Conservation (phyloP, 1,139 yeast genomes). For the Yamadazyma mexicana region DNA sequence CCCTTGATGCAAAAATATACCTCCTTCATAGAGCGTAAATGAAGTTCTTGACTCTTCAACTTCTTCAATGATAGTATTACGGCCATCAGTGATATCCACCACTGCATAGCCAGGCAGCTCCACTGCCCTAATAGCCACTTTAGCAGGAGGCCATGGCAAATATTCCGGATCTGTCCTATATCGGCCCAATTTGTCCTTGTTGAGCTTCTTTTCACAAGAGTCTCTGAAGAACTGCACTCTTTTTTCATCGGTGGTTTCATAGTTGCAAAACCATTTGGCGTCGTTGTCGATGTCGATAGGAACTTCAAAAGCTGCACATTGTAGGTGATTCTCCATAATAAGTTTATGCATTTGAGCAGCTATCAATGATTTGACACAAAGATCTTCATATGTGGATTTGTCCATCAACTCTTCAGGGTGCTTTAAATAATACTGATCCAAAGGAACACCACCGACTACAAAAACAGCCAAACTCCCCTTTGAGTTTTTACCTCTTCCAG, state of each 20-base stretch:
- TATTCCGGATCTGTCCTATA: constrained; percentile 61
- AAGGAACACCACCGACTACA: constrained; percentile 82
- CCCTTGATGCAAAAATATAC: constrained; percentile 92
- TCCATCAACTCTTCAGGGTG: constrained; percentile 66
- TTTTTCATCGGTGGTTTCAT: constrained; percentile 31
- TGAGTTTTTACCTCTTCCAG: constrained; percentile 82
- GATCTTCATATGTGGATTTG: constrained; percentile 39
- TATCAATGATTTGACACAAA: constrained; percentile 41
- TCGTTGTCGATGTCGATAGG: constrained; percentile 62
- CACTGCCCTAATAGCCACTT: constrained; percentile 76
- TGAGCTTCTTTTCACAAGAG: constrained; percentile 45
- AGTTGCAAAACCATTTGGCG: constrained; percentile 49
- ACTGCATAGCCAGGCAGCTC: constrained; percentile 83
- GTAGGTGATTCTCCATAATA: constrained; percentile 77
- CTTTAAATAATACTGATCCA: constrained; percentile 79
- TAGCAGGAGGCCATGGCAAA: constrained; percentile 77
- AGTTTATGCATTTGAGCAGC: constrained; percentile 35
- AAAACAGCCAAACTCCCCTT: constrained; percentile 64
- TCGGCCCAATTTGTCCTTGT: constrained; percentile 50
- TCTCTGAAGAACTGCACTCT: constrained; percentile 34
- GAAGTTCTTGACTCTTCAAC: constrained; percentile 89
- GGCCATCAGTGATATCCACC: constrained; percentile 76
- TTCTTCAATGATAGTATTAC: constrained; percentile 80
- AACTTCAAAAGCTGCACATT: constrained; percentile 89
- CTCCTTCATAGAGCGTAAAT: constrained; percentile 93